A percentile compares a stretch with the other conserved stretches of the same genome.
These are phyloP conservation scores for Coemansia sp. DNA, from an alignment of 192 early-diverging fungal genomes.

Conservation along the genomic window DNA sequence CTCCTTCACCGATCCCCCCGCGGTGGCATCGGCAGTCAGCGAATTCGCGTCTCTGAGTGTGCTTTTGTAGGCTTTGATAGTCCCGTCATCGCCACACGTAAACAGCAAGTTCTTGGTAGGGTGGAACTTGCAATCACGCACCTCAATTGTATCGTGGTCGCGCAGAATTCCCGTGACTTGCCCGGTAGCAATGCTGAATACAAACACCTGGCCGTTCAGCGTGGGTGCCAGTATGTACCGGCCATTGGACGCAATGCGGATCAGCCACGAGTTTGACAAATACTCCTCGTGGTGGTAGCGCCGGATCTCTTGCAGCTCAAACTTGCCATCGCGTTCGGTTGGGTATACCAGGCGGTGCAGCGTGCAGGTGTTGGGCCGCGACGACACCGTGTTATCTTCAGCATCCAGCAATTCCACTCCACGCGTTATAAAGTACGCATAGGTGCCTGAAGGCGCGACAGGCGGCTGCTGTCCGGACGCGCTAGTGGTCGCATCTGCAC, in stretches of 20 bases:
- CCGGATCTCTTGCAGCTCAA: constrained; percentile 72
- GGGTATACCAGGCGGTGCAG: constrained; percentile 88
- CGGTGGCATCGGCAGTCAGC: neutral
- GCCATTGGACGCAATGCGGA: constrained; percentile 82
- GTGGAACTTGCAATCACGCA: constrained; percentile 91
- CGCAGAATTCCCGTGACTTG: constrained; percentile 71
- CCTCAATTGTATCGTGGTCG: constrained; percentile 88
- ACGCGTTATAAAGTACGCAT: constrained; percentile 79
- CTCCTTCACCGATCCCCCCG: neutral
- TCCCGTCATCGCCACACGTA: constrained; percentile 80
- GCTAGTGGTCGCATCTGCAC: too few species aligned
- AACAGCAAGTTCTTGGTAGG: constrained; percentile 73
- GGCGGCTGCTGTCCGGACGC: too few species aligned
- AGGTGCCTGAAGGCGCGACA: constrained; percentile 26
- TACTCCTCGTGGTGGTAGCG: constrained; percentile 78
- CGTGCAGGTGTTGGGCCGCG: constrained; percentile 81
- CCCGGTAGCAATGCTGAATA: constrained; percentile 75
- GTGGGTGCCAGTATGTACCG: constrained; percentile 88
- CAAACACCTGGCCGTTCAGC: constrained; percentile 80
- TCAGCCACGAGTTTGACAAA: constrained; percentile 91
- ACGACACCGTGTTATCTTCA: constrained; percentile 65
- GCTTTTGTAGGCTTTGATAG: constrained; percentile 58
- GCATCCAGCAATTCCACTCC: constrained; percentile 89
- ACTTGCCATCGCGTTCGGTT: constrained; percentile 57
- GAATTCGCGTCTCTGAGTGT: neutral